A percentile compares a stretch with the other conserved stretches of the same genome.
Conservation (phyloP, 352 stramenopile genomes). For the Pythium brachiatum region DNA sequence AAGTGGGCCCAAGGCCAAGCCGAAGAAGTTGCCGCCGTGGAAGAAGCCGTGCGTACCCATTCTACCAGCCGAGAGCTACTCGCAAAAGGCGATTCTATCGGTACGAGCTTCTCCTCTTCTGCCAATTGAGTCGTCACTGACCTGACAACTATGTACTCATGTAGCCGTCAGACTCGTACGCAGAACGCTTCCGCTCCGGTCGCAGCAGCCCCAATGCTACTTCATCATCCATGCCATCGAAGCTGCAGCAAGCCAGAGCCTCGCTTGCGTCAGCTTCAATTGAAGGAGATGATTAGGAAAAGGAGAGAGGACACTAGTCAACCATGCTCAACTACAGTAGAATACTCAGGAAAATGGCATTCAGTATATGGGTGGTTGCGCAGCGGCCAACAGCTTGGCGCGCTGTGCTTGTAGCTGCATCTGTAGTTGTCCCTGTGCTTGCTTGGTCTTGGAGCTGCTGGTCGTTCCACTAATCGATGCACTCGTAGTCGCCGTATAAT, state of each 20-base stretch:
- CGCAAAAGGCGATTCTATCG: conserved; percentile 45
- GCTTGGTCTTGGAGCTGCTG: conserved; percentile 56
- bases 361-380: conserved; percentile 28
- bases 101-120: conserved; percentile 21
- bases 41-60: conserved; percentile 61
- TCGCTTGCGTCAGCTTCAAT: neutral
- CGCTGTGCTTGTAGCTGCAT: conserved; percentile 40
- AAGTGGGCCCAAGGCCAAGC: conserved; percentile 11
- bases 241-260: neutral
- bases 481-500: conserved; percentile 31
- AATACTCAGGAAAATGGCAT: neutral
- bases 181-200: conserved; percentile 29
- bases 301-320: neutral
- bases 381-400: conserved; percentile 19
- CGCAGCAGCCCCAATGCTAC: conserved; percentile 2
- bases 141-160: neutral
- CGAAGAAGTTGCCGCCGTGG: conserved; percentile 43
- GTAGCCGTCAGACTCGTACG: conserved; percentile 31
- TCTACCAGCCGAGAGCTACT: conserved; percentile 44
- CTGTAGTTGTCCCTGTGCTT: conserved; percentile 43
- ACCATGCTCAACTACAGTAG: no score
- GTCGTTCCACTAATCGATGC: neutral
- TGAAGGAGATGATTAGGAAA: neutral
- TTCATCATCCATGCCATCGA: neutral
- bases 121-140: neutral